Base-by-base conservation (phyloP, 129 eudicot genomes). In the Pulicaria dysenterica region DNA sequence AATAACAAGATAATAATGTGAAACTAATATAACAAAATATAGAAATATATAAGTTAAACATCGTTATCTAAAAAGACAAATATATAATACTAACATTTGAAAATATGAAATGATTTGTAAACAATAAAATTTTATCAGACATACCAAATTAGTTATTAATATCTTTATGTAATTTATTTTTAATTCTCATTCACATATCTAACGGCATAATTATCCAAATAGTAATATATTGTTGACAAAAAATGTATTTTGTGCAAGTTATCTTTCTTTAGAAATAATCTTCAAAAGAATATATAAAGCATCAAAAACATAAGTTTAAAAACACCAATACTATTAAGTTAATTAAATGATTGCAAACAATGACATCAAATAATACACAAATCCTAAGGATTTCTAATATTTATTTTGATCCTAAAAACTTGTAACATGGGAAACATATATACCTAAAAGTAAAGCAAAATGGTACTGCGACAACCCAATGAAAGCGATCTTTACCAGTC, bases 401-500 rank as follows among this genome's bases (percentile, higher is more conserved):
- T 24, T 7, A 61, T 38, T 39, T 13, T 39, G 47, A 73, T 69
- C 74, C 47, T 13, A 51, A 14, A n/a, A 36, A 74, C 8, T 37
- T 31, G 39, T 48, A 24, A 9, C 13, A 16, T 34, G 50, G 39
- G 42, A 67, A 48, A 76, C 34, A 47, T 68, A 11, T 24, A 37
- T 19, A 77, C 81, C 75, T 58, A 77, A 77, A 58, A 77, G 72
- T 77, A 70, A 70, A 77, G 77, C 72, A 53, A 16, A 77, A 41
- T 19, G 75, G 34, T 60, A 73, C 70, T 58, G 47, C 34, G 76
- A 80, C 82, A 82, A 13, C 69, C 12, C 87, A 80, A 77, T 69
- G 85, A 85, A 82, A 82, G 81, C 75, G 70, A 79, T 61, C 58
- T 56, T 24, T 79, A 64, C 67, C 86, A 75, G 73, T 75, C 76